phyloP scores from a whole-genome alignment of 768 basidiomycete species.

The Lentinula guzmanii region DNA sequence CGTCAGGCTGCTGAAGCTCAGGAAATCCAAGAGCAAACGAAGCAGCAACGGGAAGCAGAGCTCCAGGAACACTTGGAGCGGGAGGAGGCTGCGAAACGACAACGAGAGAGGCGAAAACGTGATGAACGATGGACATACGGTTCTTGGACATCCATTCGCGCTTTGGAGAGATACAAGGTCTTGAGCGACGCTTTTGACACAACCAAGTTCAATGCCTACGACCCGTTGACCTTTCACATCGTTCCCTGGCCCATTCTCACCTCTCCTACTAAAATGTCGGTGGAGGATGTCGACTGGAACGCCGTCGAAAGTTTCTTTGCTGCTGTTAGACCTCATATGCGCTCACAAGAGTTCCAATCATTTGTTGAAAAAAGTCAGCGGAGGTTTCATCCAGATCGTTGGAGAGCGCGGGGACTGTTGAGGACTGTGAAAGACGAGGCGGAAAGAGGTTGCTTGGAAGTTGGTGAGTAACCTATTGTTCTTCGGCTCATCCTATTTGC shows the following conservation, averaged over 20 bases:
- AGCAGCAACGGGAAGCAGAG: slow-evolving; percentile 7
- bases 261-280: slow-evolving; percentile 41
- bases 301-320: slow-evolving; percentile 69
- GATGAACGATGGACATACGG: slow-evolving; percentile 55
- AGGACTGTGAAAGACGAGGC: slow-evolving; percentile 51
- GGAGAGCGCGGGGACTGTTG: slow-evolving; percentile 63
- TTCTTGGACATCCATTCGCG: slow-evolving; percentile 58
- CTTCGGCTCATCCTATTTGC: neutral
- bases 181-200: slow-evolving; percentile 61
- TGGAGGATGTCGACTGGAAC: slow-evolving; percentile 67
- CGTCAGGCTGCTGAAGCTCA: slow-evolving; percentile 18
- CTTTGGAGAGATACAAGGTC: slow-evolving; percentile 62
- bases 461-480: slow-evolving; percentile 37
- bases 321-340: slow-evolving; percentile 44
- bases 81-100: slow-evolving; percentile 30
- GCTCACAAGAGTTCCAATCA: slow-evolving; percentile 52
- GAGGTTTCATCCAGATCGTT: slow-evolving; percentile 77
- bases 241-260: slow-evolving; percentile 76
- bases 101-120: slow-evolving; percentile 35
- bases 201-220: slow-evolving; percentile 44
- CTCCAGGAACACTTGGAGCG: slow-evolving; percentile 15
- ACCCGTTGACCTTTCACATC: slow-evolving; percentile 51
- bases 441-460: slow-evolving; percentile 55
- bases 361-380: slow-evolving; percentile 68
- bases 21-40: slow-evolving; percentile 17